Evolutionary conservation across 257 asterid genomes (phyloP), one percentile per base, ranked within the genome.

Genomic region (Echites panduratus): DNA sequence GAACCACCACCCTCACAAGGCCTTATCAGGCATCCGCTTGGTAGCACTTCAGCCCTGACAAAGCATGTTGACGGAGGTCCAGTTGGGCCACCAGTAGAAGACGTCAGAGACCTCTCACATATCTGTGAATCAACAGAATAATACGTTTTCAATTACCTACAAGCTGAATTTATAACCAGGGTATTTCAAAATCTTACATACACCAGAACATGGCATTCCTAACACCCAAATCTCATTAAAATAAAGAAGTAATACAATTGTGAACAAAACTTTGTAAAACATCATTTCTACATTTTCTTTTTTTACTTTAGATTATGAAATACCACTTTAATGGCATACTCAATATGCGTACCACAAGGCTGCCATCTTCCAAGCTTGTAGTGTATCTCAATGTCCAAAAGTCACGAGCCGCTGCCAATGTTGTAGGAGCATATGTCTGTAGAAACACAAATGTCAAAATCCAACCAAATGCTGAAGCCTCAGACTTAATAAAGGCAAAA

Each of bases 1-100:
- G 98, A 95, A 68, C 99, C 98, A 38, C 99, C 97, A 27, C 99
- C 99, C 76, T 92, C 99, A 82, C 98, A 92, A 43, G 98, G 90
- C 26, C 97, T 87, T 71, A 95, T 84, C 63, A 92, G 87, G 82
- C 86, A 95, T 45, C 99, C 99, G 76, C 97, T 88, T 0, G 99
- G 96, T 27, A 95, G 83, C 92, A 95, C 84, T 82, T 90, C 97
- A 70, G 95, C 96, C 82, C 99, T 85, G 68, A 80, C 89, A 78
- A 92, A 95, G 84, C 92, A 85, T 41, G 93, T 80, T 27, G 89
- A 73, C 8, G 93, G 82, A 67, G 96, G 96, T 16, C 95, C 99
- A 57, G 87, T 70, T 13, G 98, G 99, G 72, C 98, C 98, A 73
- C 96, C 99, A 38, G 87, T 89, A 5, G 89, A 54, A 75, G 94